Conservation (phyloP, 1,284 basidiomycete species). For the Gomphus bonarii region DNA sequence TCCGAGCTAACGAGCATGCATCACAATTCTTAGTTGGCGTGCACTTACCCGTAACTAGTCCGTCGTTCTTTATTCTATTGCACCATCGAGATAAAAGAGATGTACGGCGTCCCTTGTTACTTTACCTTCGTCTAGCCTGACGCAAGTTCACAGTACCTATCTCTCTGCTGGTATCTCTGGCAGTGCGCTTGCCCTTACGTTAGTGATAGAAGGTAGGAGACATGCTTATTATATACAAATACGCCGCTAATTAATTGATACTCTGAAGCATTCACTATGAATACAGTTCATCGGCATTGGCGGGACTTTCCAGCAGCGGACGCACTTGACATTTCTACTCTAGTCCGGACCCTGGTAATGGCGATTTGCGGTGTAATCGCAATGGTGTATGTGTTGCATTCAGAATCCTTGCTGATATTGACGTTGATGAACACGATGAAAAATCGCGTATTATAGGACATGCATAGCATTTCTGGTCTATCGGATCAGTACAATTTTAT, state of each 20-base stretch:
- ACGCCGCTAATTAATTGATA: not conserved
- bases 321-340: constrained; percentile 11
- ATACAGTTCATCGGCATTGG: constrained; percentile 5
- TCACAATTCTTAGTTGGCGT: constrained; percentile 23
- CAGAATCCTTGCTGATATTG: not conserved
- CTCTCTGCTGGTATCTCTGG: constrained; percentile 38
- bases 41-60: constrained; percentile 24
- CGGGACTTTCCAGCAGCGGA: constrained; percentile 20
- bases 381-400: constrained; percentile 26
- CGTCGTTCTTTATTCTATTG: constrained; percentile 38
- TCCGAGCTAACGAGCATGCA: constrained; percentile 2
- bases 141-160: constrained; percentile 21
- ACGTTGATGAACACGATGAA: constrained; percentile 11
- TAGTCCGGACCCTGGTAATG: constrained; percentile 31
- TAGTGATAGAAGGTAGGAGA: constrained; percentile 34
- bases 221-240: not conserved
- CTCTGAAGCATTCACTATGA: constrained; percentile 1
- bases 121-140: constrained; percentile 12
- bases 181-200: constrained; percentile 27
- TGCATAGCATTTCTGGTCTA: constrained; percentile 32
- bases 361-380: constrained; percentile 32
- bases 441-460: constrained; percentile 22
- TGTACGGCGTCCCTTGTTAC: constrained; percentile 26
- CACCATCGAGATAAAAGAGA: constrained; percentile 23
- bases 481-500: constrained; percentile 26